Evolutionary conservation across 2,329 filamentous ascomycete species (phyloP), one percentile per base, ranked within the genome.

Genomic region (Talaromyces marneffei): DNA sequence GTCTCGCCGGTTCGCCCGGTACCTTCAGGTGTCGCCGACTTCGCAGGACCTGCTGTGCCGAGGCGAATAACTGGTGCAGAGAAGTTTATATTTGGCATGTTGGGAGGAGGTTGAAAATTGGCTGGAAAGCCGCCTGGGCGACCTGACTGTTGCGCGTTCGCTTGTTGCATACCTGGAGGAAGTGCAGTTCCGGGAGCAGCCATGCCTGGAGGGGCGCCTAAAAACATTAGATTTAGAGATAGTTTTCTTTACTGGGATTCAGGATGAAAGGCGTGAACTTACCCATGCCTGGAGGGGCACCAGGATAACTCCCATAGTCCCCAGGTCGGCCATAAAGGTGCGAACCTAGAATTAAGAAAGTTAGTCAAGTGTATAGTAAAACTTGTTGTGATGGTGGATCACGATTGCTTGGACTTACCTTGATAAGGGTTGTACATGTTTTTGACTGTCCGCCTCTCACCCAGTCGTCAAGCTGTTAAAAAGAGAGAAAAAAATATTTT

Each of bases 41-140:
- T 91, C n/a, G 83, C 77, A 2, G 86, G 75, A 20, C 79, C 84
- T 3, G 87, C 84, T 1, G 92, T 93, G 44, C 93, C 94, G 50
- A 99, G 84, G 60, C 94, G 90, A 71, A 99, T 97, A 63, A 97
- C 92, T 61, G 93, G 92, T 37, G 94, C 94, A 71, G 90, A 96
- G 80, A 97, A 96, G 80, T 99, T 97, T 81, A 99, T 96, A 74
- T 96, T 95, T 57, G 93, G 92, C 83, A 97, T 90, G 72, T 94
- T 96, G 56, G 90, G 82, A 9, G 93, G 92, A 54, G 91, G 86
- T 79, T 95, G 90, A 77, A 96, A 97, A 75, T 87, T 91, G 62
- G 87, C 80, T 64, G 91, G 91, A 66, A 96, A 87, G 70, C 86
- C 87, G 75, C 85, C 90, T 74, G 90, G 90, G 80, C 90, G 87